A percentile compares a stretch with the other conserved stretches of the same genome.
These are phyloP conservation scores for Protomyces macrosporus DNA, from an alignment of 1,139 yeast genomes.

Conservation along the genomic window DNA sequence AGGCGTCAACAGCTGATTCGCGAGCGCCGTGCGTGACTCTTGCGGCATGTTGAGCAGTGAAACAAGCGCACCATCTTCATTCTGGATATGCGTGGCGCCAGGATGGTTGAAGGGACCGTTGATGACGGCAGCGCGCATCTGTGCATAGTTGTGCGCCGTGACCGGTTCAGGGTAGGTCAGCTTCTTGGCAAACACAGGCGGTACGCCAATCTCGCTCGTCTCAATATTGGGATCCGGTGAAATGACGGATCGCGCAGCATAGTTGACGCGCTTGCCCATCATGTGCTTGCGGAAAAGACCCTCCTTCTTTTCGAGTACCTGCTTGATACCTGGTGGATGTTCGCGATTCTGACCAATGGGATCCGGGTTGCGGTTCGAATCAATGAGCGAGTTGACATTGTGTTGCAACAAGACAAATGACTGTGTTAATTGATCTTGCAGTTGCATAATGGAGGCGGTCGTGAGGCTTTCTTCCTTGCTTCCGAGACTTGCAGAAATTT, in stretches of 20 bases:
- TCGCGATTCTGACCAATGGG: slow-evolving; percentile 53
- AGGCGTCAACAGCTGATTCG: slow-evolving; percentile 91
- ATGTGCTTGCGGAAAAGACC: slow-evolving; percentile 97
- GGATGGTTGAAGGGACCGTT: slow-evolving; percentile 99
- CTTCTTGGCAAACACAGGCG: slow-evolving; percentile 94
- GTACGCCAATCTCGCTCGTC: slow-evolving; percentile 97
- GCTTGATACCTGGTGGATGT: slow-evolving; percentile 93
- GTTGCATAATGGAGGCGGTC: slow-evolving; percentile 67
- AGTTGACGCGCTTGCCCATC: slow-evolving; percentile 99
- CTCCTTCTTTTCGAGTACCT: slow-evolving; percentile 96
- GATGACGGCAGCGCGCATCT: slow-evolving; percentile 86
- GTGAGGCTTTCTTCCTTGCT: slow-evolving; percentile 48
- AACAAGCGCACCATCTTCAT: slow-evolving; percentile 86
- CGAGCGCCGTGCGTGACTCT: slow-evolving; percentile 94
- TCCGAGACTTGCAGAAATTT: slow-evolving; percentile 51
- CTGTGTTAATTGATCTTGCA: slow-evolving; percentile 69
- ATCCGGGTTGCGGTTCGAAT: slow-evolving; percentile 80
- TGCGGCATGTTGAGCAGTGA: slow-evolving; percentile 81
- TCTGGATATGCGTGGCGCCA: slow-evolving; percentile 94
- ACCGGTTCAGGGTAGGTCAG: slow-evolving; percentile 98
- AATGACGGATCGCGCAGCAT: slow-evolving; percentile 97
- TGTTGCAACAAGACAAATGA: slow-evolving; percentile 91
- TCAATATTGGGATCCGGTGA: slow-evolving; percentile 98
- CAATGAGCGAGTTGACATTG: slow-evolving; percentile 90
- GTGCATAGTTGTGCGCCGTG: slow-evolving; percentile 85